Base-by-base conservation (phyloP, 192 early-diverging fungal species). In the Podila minutissima region DNA sequence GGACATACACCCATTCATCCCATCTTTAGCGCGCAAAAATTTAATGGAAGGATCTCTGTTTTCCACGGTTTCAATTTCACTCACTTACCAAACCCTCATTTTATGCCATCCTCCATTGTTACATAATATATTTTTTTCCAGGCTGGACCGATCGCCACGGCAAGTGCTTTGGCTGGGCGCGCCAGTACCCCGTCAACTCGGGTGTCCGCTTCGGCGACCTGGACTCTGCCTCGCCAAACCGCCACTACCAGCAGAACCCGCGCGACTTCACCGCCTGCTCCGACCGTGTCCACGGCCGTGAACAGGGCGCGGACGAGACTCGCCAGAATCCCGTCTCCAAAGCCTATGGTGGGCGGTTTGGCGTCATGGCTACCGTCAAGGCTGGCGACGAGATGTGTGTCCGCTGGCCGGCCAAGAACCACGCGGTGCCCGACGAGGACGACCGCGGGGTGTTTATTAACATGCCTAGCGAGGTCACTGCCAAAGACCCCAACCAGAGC, bases 381-480 rank as follows among this genome's bases (percentile, higher is more conserved):
- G 70, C 77, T 31, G 77, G 77, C 17, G n/a, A 49, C 0, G 22
- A 26, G n/a, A 71, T 72, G 17, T 79, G 76, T 63, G 53, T 79
- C 41, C 76, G 76, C 22, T 79, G 76, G 76, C 76, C 76, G 1
- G 76, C 76, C 50, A 79, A 79, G 66, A 79, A 79, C 70, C 76
- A 79, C 26, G 76, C 76, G 37, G 76, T 72, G n/a, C 19, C 24
- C 3, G 29, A n/a, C 22, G 76, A 79, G 17, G 7, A 1, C 0
- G 66, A 79, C 10, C 37, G 70, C 5, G 59, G 49, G 10, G 76
- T 79, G 6, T 72, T 63, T 19, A 79, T 79, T 59, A 79, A 79
- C 66, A 79, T 79, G 76, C 76, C 76, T 2, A n/a, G 28, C 4
- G 50, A 28, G 8, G 10, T 63, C 11, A 37, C 66, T 4, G 29